A percentile compares a stretch with the other conserved stretches of the same genome.
Evolutionary conservation across 148 eudicot genomes (phyloP).

Genomic region (Euryodendron excelsum): DNA sequence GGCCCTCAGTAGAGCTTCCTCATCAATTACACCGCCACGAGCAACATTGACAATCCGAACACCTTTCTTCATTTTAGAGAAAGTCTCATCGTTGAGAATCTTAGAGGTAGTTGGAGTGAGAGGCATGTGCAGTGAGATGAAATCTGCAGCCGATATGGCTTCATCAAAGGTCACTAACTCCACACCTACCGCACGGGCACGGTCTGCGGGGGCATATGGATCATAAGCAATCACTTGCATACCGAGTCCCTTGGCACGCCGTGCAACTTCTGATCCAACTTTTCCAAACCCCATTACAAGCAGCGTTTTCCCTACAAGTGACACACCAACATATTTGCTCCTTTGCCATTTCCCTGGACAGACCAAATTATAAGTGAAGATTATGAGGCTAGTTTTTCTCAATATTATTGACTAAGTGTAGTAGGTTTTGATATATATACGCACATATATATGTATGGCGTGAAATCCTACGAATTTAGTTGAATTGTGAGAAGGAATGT

Average conservation of each 20-base stretch:
- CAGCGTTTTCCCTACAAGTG: conserved; percentile 18
- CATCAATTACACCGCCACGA: conserved; percentile 94
- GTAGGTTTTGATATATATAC: background rate
- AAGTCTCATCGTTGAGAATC: conserved; percentile 73
- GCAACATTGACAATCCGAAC: conserved; percentile 85
- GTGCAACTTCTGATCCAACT: conserved; percentile 89
- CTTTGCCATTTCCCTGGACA: conserved; percentile 22
- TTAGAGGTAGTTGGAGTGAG: conserved; percentile 73
- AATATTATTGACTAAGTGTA: background rate
- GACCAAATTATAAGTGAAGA: background rate
- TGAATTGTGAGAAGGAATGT: background rate
- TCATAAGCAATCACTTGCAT: conserved; percentile 91
- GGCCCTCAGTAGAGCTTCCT: conserved; percentile 83
- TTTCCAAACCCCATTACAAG: conserved; percentile 39
- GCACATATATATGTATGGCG: background rate
- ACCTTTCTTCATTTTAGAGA: conserved; percentile 91
- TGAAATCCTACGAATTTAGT: background rate
- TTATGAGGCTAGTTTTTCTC: background rate
- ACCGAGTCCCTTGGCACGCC: conserved; percentile 95
- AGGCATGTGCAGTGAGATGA: conserved; percentile 95
- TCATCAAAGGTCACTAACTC: conserved; percentile 82
- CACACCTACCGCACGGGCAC: conserved; percentile 90
- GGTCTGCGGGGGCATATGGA: conserved; percentile 91
- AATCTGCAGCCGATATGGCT: conserved; percentile 69
- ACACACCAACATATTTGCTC: conserved; percentile 21